phyloP scores from a whole-genome alignment of 345 rosid species.

The Acer negundo region DNA sequence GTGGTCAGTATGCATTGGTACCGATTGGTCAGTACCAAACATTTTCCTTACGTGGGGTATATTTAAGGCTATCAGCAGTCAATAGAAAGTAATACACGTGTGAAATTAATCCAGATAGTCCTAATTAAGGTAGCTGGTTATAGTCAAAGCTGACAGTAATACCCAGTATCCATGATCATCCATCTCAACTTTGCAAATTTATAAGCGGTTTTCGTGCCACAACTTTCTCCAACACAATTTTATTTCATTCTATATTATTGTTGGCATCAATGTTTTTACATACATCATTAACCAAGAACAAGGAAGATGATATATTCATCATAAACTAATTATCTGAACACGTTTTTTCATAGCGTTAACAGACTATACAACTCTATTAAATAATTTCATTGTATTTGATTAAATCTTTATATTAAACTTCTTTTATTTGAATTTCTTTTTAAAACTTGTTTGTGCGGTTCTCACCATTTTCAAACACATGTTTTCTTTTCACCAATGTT shows the following conservation, averaged over 20 bases:
- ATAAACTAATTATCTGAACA: too few species aligned
- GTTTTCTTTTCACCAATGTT: too few species aligned
- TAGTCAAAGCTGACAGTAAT: conserved; percentile 9
- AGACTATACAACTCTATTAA: too few species aligned
- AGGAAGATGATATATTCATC: background rate
- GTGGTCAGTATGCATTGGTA: too few species aligned
- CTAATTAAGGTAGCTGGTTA: background rate
- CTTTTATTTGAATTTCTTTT: too few species aligned
- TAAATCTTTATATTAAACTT: too few species aligned
- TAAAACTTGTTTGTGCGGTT: too few species aligned
- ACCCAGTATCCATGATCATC: too few species aligned
- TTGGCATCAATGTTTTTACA: background rate
- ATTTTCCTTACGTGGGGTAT: background rate
- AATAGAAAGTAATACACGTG: background rate
- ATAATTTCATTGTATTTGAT: too few species aligned
- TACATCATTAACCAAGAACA: background rate
- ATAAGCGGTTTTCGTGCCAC: conserved; percentile 14
- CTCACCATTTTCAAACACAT: too few species aligned
- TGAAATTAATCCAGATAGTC: background rate
- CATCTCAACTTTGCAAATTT: background rate
- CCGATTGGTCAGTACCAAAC: too few species aligned
- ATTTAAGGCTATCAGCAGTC: background rate
- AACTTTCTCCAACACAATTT: conserved; percentile 7
- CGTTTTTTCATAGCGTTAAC: too few species aligned
- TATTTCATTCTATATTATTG: background rate